Percentiles rank a stretch among this genome's conserved stretches.
Conservation (phyloP, 768 basidiomycete species). For the Lactifluus pinguis region DNA sequence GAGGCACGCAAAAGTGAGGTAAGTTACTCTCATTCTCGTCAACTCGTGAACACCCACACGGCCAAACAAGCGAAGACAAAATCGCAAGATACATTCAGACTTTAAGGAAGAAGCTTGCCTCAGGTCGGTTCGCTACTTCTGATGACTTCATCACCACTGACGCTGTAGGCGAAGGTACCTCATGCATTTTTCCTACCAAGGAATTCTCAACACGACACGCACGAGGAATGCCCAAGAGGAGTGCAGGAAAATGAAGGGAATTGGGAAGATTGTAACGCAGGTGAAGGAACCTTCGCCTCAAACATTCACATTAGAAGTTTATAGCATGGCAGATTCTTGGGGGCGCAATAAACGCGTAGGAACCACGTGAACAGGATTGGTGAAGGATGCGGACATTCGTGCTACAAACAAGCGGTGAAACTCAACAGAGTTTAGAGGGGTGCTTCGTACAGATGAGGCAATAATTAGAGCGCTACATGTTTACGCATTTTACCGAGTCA, state of each 20-base stretch:
- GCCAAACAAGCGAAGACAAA: constrained; percentile 50
- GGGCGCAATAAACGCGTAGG: constrained; percentile 1
- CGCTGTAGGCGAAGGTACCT: constrained; percentile 10
- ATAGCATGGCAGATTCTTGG: constrained; percentile 6
- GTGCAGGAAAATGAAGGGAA: constrained; percentile 18
- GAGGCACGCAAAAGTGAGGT: constrained; percentile 64
- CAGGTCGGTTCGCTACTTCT: constrained; percentile 30
- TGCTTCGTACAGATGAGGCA: constrained; percentile 15
- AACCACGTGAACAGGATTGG: background rate
- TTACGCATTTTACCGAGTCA: background rate
- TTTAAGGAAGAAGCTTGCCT: constrained; percentile 73
- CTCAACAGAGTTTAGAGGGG: constrained; percentile 4
- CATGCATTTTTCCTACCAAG: constrained; percentile 12
- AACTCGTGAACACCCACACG: background rate
- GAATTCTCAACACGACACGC: constrained; percentile 14
- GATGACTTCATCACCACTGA: background rate
- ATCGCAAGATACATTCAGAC: constrained; percentile 67
- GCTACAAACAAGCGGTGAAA: constrained; percentile 9
- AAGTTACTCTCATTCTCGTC: background rate
- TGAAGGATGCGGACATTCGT: constrained; percentile 7
- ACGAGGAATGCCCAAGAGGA: constrained; percentile 16
- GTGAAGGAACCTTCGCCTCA: background rate
- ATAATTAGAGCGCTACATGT: constrained; percentile 14
- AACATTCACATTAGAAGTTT: background rate
- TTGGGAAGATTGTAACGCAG: constrained; percentile 18